Evolutionary conservation across 441 rosid species (phyloP), one percentile per base, ranked within the genome.

Genomic region (Raphanus hybrid): DNA sequence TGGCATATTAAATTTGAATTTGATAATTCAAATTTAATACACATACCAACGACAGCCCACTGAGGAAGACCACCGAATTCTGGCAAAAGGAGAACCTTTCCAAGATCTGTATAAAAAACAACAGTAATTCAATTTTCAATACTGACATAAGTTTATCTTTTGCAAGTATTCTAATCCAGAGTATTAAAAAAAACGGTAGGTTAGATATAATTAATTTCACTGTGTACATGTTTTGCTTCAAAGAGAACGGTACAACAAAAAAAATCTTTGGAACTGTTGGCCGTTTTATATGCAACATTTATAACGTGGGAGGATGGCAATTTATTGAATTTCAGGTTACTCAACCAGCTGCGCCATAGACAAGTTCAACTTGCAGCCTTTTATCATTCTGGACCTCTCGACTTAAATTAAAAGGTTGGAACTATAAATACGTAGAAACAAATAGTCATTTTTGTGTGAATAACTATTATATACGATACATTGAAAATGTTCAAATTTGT

Each of bases 31-130:
- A 23, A 5, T 23, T 34, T 32, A 32, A 20, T 10, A 67, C 86
- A 70, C 89, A 62, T n/a, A 85, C 93, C 91, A 27, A 87, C 89
- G 20, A 86, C 91, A 43, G 87, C 82, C 93, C 91, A 87, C 16
- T 86, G 93, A 11, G 90, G 89, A 73, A 87, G 88, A 69, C 77
- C 87, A 43, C 93, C 91, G 43, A 88, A 85, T 16, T 82, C 75
- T 4, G 90, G 90, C 8, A 71, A 82, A 18, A 84, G 84, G 3
- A 89, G 84, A 69, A 89, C 89, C 73, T 87, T 89, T 45, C 93
- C 90, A 26, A 89, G 89, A 80, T 89, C 93, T 89, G 71, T 2
- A 14, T 16, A 43, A 2, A 64, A 27, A 58, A 67, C 7, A 29
- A 50, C 15, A 34, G 45, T 43, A 29, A 18, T n/a, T 52, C 57